These are phyloP conservation scores for Cymbopogon citratus DNA, from an alignment of 176 grass and related monocot genomes.

Conservation along the genomic window DNA sequence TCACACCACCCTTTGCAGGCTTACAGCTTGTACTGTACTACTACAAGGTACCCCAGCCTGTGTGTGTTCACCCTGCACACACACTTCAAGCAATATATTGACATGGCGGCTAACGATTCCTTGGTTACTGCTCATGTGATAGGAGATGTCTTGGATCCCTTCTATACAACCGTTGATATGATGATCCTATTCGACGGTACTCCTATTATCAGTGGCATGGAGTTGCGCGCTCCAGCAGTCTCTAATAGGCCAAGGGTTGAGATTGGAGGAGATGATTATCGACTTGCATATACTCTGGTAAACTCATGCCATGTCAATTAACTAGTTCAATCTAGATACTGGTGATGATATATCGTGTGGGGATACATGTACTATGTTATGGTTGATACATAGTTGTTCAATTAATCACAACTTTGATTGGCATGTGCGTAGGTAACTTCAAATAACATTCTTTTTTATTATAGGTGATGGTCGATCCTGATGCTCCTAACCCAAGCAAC, in stretches of 20 bases:
- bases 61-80: background rate
- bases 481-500: conserved; percentile 83
- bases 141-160: conserved; percentile 72
- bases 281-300: conserved; percentile 63
- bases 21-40: background rate
- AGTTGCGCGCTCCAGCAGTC: conserved; percentile 38
- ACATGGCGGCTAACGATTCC: conserved; percentile 55
- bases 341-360: background rate
- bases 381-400: background rate
- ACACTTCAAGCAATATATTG: background rate
- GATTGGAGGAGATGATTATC: conserved; percentile 53
- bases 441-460: background rate
- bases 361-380: background rate
- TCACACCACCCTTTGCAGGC: background rate
- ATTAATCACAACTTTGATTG: background rate
- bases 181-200: conserved; percentile 37
- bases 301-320: background rate
- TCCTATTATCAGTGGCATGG: conserved; percentile 50
- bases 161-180: conserved; percentile 28
- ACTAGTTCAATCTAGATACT: background rate
- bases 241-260: conserved; percentile 37
- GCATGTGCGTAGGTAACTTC: background rate
- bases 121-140: conserved; percentile 47
- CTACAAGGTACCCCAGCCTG: background rate
- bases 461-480: conserved; percentile 81